These are phyloP conservation scores for Friedmanniomyces endolithicus DNA, from an alignment of 495 filamentous ascomycete species.

Conservation along the genomic window DNA sequence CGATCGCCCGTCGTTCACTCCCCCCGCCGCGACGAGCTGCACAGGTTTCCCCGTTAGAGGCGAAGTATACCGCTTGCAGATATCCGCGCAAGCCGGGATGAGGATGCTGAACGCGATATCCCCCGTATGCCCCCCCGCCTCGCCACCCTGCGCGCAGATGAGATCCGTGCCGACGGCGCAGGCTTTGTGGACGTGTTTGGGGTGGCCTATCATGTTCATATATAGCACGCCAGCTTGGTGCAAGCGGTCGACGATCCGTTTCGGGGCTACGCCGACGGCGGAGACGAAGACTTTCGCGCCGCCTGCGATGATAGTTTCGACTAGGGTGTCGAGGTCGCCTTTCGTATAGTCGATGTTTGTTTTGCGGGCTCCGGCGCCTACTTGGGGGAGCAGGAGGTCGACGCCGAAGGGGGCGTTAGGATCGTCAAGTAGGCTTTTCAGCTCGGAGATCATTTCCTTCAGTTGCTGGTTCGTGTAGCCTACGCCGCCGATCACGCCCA, in stretches of 20 bases:
- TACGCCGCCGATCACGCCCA: constrained; percentile 74
- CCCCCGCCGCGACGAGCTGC: constrained; percentile 34
- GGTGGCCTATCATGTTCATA: constrained; percentile 94
- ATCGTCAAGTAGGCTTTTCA: constrained; percentile 54
- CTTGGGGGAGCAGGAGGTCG: constrained; percentile 73
- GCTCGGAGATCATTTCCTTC: constrained; percentile 64
- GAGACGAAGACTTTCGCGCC: constrained; percentile 67
- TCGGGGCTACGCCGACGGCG: constrained; percentile 75
- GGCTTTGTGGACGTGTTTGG: constrained; percentile 77
- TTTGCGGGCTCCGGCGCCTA: constrained; percentile 63
- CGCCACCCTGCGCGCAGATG: constrained; percentile 46
- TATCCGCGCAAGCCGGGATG: constrained; percentile 33
- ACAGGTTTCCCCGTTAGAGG: constrained; percentile 31
- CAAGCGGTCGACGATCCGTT: constrained; percentile 51
- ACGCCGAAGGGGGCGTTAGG: constrained; percentile 69
- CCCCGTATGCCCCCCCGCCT: constrained; percentile 35
- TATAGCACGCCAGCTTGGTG: constrained; percentile 64
- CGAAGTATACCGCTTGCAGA: constrained; percentile 31
- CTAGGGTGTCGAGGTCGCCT: constrained; percentile 67
- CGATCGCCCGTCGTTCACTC: constrained; percentile 31
- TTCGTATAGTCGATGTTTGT: constrained; percentile 90
- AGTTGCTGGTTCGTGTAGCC: constrained; percentile 74
- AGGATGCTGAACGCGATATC: constrained; percentile 33
- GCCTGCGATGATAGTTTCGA: constrained; percentile 65
- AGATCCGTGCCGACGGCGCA: constrained; percentile 69